Percentiles rank a stretch among this genome's conserved stretches.
These are phyloP conservation scores for Plasmodium yoelii DNA, from an alignment of 169 alveolate genomes.

Conservation along the genomic window DNA sequence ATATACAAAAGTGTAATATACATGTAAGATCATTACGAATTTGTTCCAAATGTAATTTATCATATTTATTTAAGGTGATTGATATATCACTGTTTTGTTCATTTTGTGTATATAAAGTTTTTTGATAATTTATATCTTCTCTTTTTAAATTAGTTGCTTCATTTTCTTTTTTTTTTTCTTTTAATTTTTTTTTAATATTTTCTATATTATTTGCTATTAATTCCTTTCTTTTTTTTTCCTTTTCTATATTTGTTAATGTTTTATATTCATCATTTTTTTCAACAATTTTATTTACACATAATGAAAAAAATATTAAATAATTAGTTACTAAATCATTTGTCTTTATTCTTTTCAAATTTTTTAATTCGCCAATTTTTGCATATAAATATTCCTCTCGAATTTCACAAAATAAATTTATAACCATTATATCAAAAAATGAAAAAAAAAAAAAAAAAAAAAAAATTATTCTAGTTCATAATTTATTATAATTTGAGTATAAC, in stretches of 20 bases:
- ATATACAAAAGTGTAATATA: constrained; percentile 16
- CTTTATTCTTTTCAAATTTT: constrained; percentile 30
- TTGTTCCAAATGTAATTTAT: background rate
- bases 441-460: background rate
- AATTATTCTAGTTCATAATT: background rate
- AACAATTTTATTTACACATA: constrained; percentile 41
- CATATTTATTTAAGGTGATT: background rate
- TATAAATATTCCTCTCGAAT: constrained; percentile 14
- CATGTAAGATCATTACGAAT: constrained; percentile 10
- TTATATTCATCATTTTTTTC: constrained; percentile 59
- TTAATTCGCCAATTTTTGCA: constrained; percentile 15
- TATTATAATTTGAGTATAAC: too few species aligned
- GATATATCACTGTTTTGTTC: background rate
- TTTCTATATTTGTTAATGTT: constrained; percentile 10
- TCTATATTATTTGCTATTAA: constrained; percentile 40
- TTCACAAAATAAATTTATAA: background rate
- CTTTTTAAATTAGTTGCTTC: constrained; percentile 7
- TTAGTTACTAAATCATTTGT: constrained; percentile 27
- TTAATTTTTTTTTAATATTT: constrained; percentile 39
- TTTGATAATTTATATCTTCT: background rate
- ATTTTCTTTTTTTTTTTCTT: constrained; percentile 21
- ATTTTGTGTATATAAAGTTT: constrained; percentile 1
- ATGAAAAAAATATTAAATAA: constrained; percentile 40
- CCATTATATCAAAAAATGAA: constrained; percentile 2
- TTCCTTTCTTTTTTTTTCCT: constrained; percentile 49